phyloP scores from a whole-genome alignment of 345 rosid genomes.

The Cardamine resedifolia region DNA sequence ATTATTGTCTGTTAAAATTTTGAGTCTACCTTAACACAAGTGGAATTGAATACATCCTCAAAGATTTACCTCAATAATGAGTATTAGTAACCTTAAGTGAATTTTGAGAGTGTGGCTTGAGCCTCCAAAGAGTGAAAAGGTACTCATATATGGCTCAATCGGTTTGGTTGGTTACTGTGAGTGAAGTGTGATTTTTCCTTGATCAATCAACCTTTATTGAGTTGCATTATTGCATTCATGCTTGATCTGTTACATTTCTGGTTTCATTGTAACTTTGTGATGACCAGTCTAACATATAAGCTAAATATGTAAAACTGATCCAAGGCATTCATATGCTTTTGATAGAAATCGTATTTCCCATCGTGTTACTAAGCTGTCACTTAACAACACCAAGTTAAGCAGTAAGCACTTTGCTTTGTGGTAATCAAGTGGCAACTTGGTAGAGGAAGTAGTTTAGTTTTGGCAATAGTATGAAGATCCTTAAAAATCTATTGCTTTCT shows the following conservation, averaged over 20 bases:
- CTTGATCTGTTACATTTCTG: conserved; percentile 12
- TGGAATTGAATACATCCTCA: not conserved
- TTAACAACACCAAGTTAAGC: not conserved
- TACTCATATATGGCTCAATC: conserved; percentile 5
- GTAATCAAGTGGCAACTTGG: not conserved
- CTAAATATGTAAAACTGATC: not conserved
- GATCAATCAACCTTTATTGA: not conserved
- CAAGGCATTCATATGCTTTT: not conserved
- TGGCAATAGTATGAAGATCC: conserved; percentile 1
- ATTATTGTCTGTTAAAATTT: not conserved
- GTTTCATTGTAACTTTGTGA: not conserved
- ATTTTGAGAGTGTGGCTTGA: not conserved
- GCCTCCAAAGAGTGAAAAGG: not conserved
- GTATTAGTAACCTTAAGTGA: not conserved
- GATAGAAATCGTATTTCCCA: not conserved
- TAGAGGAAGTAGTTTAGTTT: not conserved
- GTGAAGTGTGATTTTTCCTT: not conserved
- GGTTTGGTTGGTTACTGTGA: not conserved
- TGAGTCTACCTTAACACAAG: not conserved
- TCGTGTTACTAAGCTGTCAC: not conserved
- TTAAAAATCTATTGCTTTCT: not conserved
- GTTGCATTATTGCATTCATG: conserved; percentile 12
- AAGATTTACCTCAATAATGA: not conserved
- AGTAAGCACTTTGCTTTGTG: not conserved
- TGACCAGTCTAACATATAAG: not conserved